Percentiles rank a stretch among this genome's conserved stretches.
These are phyloP conservation scores for Floccularia luteovirens DNA, from an alignment of 768 basidiomycete genomes.

Conservation along the genomic window DNA sequence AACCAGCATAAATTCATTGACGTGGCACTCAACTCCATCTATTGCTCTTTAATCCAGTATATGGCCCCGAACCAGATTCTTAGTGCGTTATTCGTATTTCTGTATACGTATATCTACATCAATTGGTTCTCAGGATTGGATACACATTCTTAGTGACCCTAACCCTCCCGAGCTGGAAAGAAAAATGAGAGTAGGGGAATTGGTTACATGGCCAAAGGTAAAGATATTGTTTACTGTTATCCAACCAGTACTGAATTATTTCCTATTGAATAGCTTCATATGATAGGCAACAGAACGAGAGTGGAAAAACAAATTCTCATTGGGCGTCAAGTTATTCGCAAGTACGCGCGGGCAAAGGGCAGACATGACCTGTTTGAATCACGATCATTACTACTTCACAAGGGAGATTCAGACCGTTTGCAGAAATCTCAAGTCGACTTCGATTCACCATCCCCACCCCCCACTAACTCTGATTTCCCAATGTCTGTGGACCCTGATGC, in stretches of 20 bases:
- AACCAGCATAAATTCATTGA: too few species aligned
- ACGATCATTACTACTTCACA: slow-evolving; percentile 14
- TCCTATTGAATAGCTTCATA: slow-evolving; percentile 59
- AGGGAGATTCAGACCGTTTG: slow-evolving; percentile 7
- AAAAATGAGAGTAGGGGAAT: slow-evolving; percentile 83
- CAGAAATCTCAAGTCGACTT: slow-evolving; percentile 9
- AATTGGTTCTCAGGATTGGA: slow-evolving; percentile 57
- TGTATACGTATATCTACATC: slow-evolving; percentile 3
- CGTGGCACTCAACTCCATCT: too few species aligned
- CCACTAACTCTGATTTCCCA: slow-evolving; percentile 41
- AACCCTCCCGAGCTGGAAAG: slow-evolving; percentile 70
- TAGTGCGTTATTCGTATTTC: slow-evolving; percentile 31
- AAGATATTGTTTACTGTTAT: background rate
- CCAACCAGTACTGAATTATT: background rate
- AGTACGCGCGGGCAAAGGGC: slow-evolving; percentile 32
- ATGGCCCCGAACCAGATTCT: slow-evolving; percentile 76
- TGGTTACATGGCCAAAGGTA: slow-evolving; percentile 97
- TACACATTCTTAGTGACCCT: slow-evolving; percentile 79
- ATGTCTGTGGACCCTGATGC: slow-evolving; percentile 76
- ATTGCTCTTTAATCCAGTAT: slow-evolving; percentile 38
- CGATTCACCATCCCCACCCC: slow-evolving; percentile 20
- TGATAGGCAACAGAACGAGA: slow-evolving; percentile 86
- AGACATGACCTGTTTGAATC: slow-evolving; percentile 11
- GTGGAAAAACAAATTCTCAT: slow-evolving; percentile 79
- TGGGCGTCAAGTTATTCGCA: slow-evolving; percentile 69